Base-by-base conservation (phyloP, 495 filamentous ascomycete species). In the Xylaria acuta region DNA sequence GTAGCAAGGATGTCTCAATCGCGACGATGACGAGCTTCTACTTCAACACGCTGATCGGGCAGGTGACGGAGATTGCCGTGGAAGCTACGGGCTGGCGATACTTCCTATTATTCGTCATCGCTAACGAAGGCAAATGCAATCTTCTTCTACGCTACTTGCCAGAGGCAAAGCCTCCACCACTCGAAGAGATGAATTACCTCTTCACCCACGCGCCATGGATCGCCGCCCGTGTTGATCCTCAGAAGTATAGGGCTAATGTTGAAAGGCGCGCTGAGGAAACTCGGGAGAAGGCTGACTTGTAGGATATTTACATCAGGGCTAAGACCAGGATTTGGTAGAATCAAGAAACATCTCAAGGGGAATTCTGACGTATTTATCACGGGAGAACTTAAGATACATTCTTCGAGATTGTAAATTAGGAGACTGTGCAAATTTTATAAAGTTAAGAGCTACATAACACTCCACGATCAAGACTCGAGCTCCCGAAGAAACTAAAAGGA, bases 1-100 rank as follows among this genome's bases (percentile, higher is more conserved):
- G 90, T 25, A 81, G 87, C 27, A 91, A 91, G 78, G 90, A 89
- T 74, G 90, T 92, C 2, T 90, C 88, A 1, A 86, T 92, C 72
- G 89, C 89, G 2, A 89, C 88, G 3, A 90, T 92, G 89, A 83
- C 80, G 36, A 86, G 84, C 43, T 92, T 90, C 75, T 90, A 89
- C 6, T 92, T 92, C 82, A 92, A 92, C 81, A 92, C 90, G 12
- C 88, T 92, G 85, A 92, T 92, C 67, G 89, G 90, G 0, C 90
- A 92, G 75, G 84, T 92, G n/a, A 92, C 88, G 3, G 85, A 85
- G 41, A 85, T 88, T 64, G 90, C 89, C 0, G 88, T 92, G 80
- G 80, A 80, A 1, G 75, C 78, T 18, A 77, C 88, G 14, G 76
- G 83, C 0, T 91, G 87, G 75, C 75, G 76, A 41, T 91, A 80